Evolutionary conservation across 139 green algal genomes (phyloP).

Genomic region (Chlamydomonas asymmetrica): DNA sequence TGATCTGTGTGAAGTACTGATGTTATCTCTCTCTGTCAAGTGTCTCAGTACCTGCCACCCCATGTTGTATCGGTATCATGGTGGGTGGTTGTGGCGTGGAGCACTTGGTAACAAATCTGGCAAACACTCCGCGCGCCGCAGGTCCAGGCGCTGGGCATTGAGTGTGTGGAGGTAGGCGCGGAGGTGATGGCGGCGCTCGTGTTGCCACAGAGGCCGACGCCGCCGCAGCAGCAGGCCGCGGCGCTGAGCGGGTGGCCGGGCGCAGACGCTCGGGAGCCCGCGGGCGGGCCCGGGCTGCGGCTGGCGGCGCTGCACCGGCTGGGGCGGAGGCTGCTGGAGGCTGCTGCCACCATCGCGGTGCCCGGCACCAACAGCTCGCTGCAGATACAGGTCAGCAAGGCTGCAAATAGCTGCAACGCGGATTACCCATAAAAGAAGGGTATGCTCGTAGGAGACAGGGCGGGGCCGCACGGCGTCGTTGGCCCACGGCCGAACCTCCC

Average conservation of each 20-base stretch:
- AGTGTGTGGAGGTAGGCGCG: not conserved
- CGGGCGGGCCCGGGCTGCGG: conserved; percentile 6
- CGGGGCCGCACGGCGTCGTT: no score
- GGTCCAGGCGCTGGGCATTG: not conserved
- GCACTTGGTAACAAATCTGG: no score
- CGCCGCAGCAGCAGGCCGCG: not conserved
- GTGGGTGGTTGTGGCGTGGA: no score
- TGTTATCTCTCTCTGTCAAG: no score
- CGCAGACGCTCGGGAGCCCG: not conserved
- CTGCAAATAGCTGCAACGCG: no score
- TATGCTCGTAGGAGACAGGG: conserved; percentile 7
- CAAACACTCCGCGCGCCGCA: no score
- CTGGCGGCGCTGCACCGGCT: conserved; percentile 28
- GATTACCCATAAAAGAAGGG: no score
- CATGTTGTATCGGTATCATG: no score
- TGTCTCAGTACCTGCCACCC: no score
- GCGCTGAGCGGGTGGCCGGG: not conserved
- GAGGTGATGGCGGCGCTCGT: conserved; percentile 15
- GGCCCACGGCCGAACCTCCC: no score
- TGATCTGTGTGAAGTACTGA: no score
- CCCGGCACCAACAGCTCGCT: conserved; percentile 23
- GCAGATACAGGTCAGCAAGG: conserved; percentile 21
- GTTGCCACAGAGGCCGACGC: not conserved
- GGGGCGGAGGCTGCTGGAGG: conserved; percentile 16
- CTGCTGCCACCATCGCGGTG: conserved; percentile 17